Evolutionary conservation across 2,329 filamentous ascomycete species (phyloP).

Genomic region (Fusarium sp.): DNA sequence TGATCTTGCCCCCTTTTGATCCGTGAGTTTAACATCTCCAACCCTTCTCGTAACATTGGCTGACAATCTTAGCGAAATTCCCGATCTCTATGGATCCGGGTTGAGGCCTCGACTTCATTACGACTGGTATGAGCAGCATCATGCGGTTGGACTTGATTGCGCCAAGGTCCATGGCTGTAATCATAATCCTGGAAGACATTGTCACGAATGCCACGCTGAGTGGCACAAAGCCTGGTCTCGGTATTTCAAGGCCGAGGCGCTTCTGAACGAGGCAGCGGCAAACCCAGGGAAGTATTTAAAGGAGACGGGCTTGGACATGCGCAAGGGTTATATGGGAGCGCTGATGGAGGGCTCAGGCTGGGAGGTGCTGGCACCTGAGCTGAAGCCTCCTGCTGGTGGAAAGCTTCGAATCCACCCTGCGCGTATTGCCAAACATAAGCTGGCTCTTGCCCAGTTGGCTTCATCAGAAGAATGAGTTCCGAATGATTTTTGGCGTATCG

Average conservation of each 20-base stretch:
- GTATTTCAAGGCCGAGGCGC: constrained; percentile 36
- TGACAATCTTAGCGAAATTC: constrained; percentile 39
- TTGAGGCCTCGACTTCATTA: constrained; percentile 26
- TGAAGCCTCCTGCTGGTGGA: constrained; percentile 30
- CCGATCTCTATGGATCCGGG: constrained; percentile 34
- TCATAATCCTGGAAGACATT: constrained; percentile 23
- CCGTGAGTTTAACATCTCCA: constrained; percentile 11
- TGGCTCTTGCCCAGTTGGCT: constrained; percentile 15
- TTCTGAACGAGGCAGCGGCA: constrained; percentile 14
- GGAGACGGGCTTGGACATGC: constrained; percentile 20
- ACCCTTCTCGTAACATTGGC: neutral
- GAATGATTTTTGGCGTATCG: neutral
- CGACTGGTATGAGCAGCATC: constrained; percentile 47
- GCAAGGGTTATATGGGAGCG: constrained; percentile 15
- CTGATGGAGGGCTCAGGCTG: constrained; percentile 13
- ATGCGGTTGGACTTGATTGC: constrained; percentile 36
- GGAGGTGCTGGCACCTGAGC: constrained; percentile 15
- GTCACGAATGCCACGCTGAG: constrained; percentile 41
- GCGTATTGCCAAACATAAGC: constrained; percentile 33
- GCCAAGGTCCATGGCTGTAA: constrained; percentile 39
- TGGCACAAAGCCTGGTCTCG: constrained; percentile 40
- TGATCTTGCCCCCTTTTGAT: constrained; percentile 4
- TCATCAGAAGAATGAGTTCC: neutral
- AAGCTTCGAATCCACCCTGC: constrained; percentile 40
- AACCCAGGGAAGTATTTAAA: constrained; percentile 14